Evolutionary conservation across 2,329 filamentous ascomycete genomes (phyloP).

Genomic region (Colletotrichum liriopes): DNA sequence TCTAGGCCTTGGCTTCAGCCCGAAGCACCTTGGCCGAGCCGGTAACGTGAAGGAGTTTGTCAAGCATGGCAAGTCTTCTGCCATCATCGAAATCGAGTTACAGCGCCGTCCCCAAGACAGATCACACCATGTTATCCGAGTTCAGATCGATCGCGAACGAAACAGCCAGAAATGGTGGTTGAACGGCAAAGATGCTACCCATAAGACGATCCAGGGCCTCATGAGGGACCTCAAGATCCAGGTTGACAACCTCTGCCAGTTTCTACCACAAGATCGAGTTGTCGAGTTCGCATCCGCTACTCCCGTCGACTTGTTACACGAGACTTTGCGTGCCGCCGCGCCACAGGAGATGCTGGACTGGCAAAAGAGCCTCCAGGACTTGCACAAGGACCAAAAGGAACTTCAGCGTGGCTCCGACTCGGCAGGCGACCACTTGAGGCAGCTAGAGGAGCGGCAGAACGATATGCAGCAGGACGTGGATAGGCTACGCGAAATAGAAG

Average conservation of each 20-base stretch:
- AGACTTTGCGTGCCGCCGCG: slow-evolving; percentile 91
- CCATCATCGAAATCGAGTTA: slow-evolving; percentile 92
- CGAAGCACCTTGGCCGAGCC: slow-evolving; percentile 87
- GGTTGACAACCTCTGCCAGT: slow-evolving; percentile 98
- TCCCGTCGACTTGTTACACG: slow-evolving; percentile 84
- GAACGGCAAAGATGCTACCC: slow-evolving; percentile 75
- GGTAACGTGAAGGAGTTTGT: slow-evolving; percentile 91
- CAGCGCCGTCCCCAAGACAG: slow-evolving; percentile 73
- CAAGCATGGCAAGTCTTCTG: slow-evolving; percentile 86
- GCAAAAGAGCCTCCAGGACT: slow-evolving; percentile 81
- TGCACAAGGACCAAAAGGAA: slow-evolving; percentile 79
- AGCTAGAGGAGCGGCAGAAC: slow-evolving; percentile 80
- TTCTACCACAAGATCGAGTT: slow-evolving; percentile 95
- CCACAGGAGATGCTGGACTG: slow-evolving; percentile 83
- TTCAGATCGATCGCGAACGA: slow-evolving; percentile 85
- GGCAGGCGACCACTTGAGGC: slow-evolving; percentile 75
- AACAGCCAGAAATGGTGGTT: slow-evolving; percentile 86
- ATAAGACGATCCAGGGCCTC: slow-evolving; percentile 77
- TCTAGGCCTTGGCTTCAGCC: slow-evolving; percentile 87
- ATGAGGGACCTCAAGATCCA: slow-evolving; percentile 87
- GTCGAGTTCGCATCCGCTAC: slow-evolving; percentile 91
- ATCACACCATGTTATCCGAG: slow-evolving; percentile 80
- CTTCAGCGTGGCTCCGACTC: slow-evolving; percentile 71
- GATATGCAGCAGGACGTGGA: slow-evolving; percentile 87
- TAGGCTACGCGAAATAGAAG: slow-evolving; percentile 81